Percentiles rank a stretch among this genome's conserved stretches.
Conservation (phyloP, 208 protist species). For the Trypanosoma boissoni region DNA sequence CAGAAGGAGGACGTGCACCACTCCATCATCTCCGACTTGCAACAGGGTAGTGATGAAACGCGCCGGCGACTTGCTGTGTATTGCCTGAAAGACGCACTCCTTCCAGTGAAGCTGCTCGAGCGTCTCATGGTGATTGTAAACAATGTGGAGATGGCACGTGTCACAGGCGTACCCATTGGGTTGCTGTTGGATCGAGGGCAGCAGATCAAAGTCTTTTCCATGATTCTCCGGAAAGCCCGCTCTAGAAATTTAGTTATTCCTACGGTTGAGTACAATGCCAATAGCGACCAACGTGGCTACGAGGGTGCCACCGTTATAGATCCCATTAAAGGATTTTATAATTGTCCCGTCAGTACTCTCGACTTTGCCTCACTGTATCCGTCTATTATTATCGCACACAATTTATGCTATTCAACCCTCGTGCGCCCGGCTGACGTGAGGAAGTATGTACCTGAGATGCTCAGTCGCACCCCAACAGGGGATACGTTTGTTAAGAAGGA, state of each 20-base stretch:
- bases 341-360: constrained; percentile 98
- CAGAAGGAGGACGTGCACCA: constrained; percentile 99
- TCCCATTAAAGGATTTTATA: constrained; percentile 96
- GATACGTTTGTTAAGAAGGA: constrained; percentile 81
- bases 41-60: constrained; percentile 96
- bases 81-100: constrained; percentile 98
- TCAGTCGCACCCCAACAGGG: constrained; percentile 64
- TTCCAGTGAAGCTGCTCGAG: constrained; percentile 97
- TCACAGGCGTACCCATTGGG: constrained; percentile 98
- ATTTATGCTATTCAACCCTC: constrained; percentile 99
- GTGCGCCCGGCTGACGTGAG: constrained; percentile 72
- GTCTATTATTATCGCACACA: constrained; percentile 99
- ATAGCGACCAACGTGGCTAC: constrained; percentile 74
- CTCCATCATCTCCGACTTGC: constrained; percentile 97
- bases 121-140: constrained; percentile 99
- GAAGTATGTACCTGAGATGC: constrained; percentile 78
- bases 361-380: constrained; percentile 99
- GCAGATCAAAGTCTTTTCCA: constrained; percentile 97
- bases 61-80: constrained; percentile 97
- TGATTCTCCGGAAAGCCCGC: constrained; percentile 86
- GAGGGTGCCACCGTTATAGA: constrained; percentile 99
- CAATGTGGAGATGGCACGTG: constrained; percentile 99
- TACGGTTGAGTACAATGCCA: constrained; percentile 60
- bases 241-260: constrained; percentile 83
- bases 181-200: constrained; percentile 98